phyloP scores from a whole-genome alignment of 208 protist genomes.

The Acanthamoeba triangularis region DNA sequence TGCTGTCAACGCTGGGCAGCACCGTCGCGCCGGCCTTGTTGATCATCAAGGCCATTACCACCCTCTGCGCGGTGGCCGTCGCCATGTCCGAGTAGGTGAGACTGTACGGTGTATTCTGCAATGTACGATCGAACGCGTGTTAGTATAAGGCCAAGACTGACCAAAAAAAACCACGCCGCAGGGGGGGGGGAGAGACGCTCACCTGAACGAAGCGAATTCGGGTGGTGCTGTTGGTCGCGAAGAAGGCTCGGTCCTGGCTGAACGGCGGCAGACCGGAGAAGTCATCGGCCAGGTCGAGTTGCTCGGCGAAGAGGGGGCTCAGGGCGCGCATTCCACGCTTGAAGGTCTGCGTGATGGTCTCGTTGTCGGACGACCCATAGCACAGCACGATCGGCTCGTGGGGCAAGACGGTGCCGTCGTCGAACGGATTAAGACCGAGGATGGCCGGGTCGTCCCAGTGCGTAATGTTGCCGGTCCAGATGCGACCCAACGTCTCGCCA shows the following conservation, averaged over 20 bases:
- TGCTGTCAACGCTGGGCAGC: neutral
- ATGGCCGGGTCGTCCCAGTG: conserved; percentile 10
- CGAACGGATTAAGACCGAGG: neutral
- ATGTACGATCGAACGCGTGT: neutral
- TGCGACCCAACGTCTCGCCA: neutral
- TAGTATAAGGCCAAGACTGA: neutral
- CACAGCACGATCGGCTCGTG: neutral
- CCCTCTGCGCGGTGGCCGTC: neutral
- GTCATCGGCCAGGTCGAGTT: neutral
- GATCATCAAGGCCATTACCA: neutral
- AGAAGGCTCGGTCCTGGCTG: neutral
- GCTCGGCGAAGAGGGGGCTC: neutral
- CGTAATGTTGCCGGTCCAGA: conserved; percentile 33
- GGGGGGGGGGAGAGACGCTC: neutral
- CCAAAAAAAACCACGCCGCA: neutral
- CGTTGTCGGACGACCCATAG: neutral
- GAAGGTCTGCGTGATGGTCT: conserved; percentile 12
- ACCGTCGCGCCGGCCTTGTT: conserved; percentile 26
- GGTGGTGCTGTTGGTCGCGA: neutral
- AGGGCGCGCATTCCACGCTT: neutral
- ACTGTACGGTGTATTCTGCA: neutral
- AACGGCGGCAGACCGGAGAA: neutral
- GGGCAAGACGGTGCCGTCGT: neutral
- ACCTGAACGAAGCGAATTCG: neutral
- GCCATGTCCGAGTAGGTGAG: neutral